These are phyloP conservation scores for Aspergillus heteromorphus DNA, from an alignment of 495 filamentous ascomycete genomes.

Conservation along the genomic window DNA sequence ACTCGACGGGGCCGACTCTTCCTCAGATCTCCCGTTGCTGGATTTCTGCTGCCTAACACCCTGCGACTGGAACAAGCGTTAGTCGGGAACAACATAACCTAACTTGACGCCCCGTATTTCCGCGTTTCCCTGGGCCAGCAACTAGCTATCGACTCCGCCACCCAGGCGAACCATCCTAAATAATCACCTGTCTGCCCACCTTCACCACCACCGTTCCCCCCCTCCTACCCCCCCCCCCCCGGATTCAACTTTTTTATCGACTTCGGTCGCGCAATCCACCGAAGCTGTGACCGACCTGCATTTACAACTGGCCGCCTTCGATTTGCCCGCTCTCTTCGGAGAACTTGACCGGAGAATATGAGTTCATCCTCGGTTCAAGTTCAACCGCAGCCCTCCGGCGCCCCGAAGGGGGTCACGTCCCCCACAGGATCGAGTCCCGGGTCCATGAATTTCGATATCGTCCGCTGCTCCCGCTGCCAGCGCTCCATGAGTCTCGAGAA, in stretches of 20 bases:
- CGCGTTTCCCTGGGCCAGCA: neutral
- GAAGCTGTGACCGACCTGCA: neutral
- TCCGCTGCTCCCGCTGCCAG: conserved; percentile 48
- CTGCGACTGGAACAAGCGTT: neutral
- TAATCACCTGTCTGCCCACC: neutral
- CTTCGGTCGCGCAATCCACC: neutral
- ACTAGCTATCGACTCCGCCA: neutral
- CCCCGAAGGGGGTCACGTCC: conserved; percentile 14
- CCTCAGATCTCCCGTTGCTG: neutral
- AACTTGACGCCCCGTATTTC: neutral
- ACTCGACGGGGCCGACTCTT: neutral
- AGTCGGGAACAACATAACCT: neutral
- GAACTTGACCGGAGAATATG: conserved; percentile 25
- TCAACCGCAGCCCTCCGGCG: conserved; percentile 24
- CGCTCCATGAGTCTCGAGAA: conserved; percentile 41
- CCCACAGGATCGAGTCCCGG: conserved; percentile 18
- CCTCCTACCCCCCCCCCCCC: neutral
- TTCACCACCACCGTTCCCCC: neutral
- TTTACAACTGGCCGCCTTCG: neutral
- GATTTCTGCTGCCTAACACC: conserved; percentile 13
- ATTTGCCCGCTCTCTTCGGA: neutral
- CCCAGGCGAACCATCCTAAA: neutral
- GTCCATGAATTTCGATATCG: conserved; percentile 32
- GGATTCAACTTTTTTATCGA: neutral
- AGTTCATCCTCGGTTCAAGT: conserved; percentile 37